Evolutionary conservation across 352 stramenopile genomes (phyloP).

Genomic region (Globisporangium lucens): DNA sequence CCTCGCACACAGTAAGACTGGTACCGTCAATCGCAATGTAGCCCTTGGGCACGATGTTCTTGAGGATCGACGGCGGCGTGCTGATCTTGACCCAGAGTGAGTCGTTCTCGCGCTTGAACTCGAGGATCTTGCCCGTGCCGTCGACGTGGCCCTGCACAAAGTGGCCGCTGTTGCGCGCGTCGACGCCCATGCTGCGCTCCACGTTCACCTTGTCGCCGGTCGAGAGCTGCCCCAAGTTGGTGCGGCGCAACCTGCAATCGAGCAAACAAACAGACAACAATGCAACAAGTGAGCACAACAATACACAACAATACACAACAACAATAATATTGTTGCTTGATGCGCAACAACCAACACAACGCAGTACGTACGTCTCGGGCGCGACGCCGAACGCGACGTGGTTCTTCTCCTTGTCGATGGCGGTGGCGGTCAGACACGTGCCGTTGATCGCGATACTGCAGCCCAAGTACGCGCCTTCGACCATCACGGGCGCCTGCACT

Average conservation of each 20-base stretch:
- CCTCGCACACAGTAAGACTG: constrained; percentile 96
- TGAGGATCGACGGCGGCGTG: constrained; percentile 74
- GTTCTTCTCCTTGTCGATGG: constrained; percentile 64
- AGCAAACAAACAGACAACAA: not conserved
- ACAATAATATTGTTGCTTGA: not conserved
- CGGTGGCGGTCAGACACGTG: constrained; percentile 96
- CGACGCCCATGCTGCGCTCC: constrained; percentile 85
- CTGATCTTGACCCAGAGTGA: constrained; percentile 95
- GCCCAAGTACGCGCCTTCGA: constrained; percentile 85
- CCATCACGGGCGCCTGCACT: constrained; percentile 71
- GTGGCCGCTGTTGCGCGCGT: constrained; percentile 96
- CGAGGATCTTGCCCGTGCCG: constrained; percentile 89
- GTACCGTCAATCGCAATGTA: constrained; percentile 99
- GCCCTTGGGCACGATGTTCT: constrained; percentile 90
- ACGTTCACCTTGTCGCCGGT: constrained; percentile 94
- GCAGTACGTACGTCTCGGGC: constrained; percentile 85
- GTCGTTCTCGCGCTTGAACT: constrained; percentile 91
- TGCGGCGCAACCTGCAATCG: constrained; percentile 72
- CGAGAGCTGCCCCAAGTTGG: constrained; percentile 81
- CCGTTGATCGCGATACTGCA: constrained; percentile 98
- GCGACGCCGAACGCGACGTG: constrained; percentile 93
- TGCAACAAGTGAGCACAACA: not conserved
- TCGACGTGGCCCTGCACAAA: constrained; percentile 99
- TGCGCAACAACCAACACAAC: not conserved
- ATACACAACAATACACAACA: not conserved